phyloP scores from a whole-genome alignment of 1,284 basidiomycete species.

The Austroboletus olivaceoglutinosus region DNA sequence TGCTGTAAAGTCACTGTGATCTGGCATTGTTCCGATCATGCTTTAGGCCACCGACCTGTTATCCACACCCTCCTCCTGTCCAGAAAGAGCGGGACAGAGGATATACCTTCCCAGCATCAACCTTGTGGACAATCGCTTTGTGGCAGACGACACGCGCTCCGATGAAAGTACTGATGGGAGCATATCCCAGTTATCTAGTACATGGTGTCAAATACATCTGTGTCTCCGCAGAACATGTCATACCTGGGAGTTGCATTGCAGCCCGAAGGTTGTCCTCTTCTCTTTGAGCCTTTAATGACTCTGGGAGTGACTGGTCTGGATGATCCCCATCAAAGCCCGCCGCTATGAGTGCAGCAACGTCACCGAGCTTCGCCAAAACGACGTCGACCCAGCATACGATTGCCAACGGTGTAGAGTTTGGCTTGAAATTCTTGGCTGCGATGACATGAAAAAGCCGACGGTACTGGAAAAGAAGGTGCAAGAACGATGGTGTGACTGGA shows the following conservation, averaged over 20 bases:
- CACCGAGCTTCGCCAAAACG: slow-evolving; percentile 53
- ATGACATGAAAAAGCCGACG: slow-evolving; percentile 46
- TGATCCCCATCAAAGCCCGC: slow-evolving; percentile 27
- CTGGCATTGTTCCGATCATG: neutral
- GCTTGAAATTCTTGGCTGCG: slow-evolving; percentile 34
- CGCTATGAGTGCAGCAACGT: slow-evolving; percentile 39
- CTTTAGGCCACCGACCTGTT: slow-evolving; percentile 19
- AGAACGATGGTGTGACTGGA: slow-evolving; percentile 28
- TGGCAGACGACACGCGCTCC: slow-evolving; percentile 52
- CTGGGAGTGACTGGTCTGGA: slow-evolving; percentile 18
- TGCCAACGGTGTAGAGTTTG: slow-evolving; percentile 26
- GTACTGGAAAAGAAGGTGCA: slow-evolving; percentile 48
- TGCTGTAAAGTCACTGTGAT: slow-evolving; percentile 13
- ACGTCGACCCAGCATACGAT: slow-evolving; percentile 63
- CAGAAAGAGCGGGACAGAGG: slow-evolving; percentile 38
- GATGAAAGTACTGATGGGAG: slow-evolving; percentile 47
- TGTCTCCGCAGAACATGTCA: neutral
- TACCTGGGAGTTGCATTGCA: slow-evolving; percentile 65
- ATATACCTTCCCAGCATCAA: slow-evolving; percentile 56
- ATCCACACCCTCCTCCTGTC: slow-evolving; percentile 10
- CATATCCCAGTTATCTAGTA: slow-evolving; percentile 50
- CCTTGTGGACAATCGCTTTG: slow-evolving; percentile 53
- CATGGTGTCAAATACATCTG: slow-evolving; percentile 8
- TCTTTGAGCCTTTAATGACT: slow-evolving; percentile 39
- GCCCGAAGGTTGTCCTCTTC: slow-evolving; percentile 53